Evolutionary conservation across 768 basidiomycete genomes (phyloP).

Genomic region (Multifurca ochricompacta): DNA sequence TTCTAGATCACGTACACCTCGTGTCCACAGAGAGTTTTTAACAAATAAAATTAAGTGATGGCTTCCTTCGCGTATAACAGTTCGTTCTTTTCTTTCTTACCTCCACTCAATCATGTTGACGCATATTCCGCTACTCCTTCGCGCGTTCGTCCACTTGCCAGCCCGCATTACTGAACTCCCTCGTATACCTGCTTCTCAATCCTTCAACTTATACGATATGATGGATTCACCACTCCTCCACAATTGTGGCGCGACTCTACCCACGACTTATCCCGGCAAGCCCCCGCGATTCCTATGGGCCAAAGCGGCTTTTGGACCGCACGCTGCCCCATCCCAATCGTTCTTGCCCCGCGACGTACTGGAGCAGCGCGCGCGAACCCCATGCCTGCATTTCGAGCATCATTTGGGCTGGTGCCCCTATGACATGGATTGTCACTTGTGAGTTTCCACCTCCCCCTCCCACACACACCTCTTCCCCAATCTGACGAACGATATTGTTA

Average conservation of each 20-base stretch:
- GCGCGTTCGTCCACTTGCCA: background rate
- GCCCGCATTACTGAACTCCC: no score
- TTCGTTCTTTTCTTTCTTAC: background rate
- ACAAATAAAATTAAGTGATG: no score
- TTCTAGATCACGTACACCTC: no score
- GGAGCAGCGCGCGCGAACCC: conserved; percentile 2
- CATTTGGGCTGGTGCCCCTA: conserved; percentile 15
- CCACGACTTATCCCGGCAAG: background rate
- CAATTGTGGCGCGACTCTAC: background rate
- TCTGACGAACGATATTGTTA: no score
- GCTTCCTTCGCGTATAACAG: background rate
- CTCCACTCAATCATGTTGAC: background rate
- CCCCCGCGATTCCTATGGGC: background rate
- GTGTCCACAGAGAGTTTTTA: no score
- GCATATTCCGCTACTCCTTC: background rate
- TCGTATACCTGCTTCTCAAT: no score
- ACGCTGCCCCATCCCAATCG: background rate
- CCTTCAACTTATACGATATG: background rate
- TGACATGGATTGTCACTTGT: conserved; percentile 10
- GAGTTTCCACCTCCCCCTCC: background rate
- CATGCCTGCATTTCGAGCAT: conserved; percentile 9
- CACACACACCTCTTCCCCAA: no score
- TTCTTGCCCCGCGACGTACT: background rate
- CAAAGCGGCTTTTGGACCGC: background rate
- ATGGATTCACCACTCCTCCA: background rate